Evolutionary conservation across 352 stramenopile species (phyloP).

Genomic region (Globisporangium barbulae): DNA sequence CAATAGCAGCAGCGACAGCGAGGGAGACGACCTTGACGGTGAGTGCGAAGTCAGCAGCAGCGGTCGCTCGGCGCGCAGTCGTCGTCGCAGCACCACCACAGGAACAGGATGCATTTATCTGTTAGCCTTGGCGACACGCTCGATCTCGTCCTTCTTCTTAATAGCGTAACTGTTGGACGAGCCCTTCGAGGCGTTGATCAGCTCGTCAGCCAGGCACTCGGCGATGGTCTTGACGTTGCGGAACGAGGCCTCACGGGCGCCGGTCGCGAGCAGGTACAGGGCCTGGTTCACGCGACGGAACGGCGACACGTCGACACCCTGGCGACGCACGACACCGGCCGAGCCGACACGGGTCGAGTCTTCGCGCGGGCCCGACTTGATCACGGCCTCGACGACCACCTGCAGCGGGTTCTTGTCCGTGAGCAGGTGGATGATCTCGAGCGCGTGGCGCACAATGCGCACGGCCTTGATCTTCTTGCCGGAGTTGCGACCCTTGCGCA

Average conservation of each 20-base stretch:
- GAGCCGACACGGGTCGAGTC: slow-evolving; percentile 99
- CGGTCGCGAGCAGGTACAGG: slow-evolving; percentile 98
- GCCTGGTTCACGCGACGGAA: slow-evolving; percentile 99
- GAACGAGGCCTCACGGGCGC: slow-evolving; percentile 97
- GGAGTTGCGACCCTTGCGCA: slow-evolving; percentile 98
- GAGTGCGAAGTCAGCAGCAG: neutral
- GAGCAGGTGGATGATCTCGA: slow-evolving; percentile 99
- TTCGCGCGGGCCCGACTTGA: slow-evolving; percentile 97
- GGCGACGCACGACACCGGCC: slow-evolving; percentile 98
- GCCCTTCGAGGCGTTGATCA: slow-evolving; percentile 99
- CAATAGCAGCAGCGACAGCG: neutral
- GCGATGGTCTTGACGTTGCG: slow-evolving; percentile 99
- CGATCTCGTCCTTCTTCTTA: slow-evolving; percentile 99
- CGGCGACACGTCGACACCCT: slow-evolving; percentile 99
- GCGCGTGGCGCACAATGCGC: slow-evolving; percentile 98
- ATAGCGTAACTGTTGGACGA: slow-evolving; percentile 99
- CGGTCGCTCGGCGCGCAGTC: neutral
- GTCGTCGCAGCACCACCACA: slow-evolving; percentile 4
- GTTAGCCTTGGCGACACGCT: slow-evolving; percentile 99
- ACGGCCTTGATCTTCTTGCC: slow-evolving; percentile 99
- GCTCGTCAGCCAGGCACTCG: slow-evolving; percentile 99
- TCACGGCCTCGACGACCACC: slow-evolving; percentile 91
- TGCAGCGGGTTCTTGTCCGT: slow-evolving; percentile 99
- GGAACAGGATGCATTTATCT: slow-evolving; percentile 90
- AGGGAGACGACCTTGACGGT: neutral